Evolutionary conservation across 306 rosid species (phyloP).

Genomic region (Quercus suber): DNA sequence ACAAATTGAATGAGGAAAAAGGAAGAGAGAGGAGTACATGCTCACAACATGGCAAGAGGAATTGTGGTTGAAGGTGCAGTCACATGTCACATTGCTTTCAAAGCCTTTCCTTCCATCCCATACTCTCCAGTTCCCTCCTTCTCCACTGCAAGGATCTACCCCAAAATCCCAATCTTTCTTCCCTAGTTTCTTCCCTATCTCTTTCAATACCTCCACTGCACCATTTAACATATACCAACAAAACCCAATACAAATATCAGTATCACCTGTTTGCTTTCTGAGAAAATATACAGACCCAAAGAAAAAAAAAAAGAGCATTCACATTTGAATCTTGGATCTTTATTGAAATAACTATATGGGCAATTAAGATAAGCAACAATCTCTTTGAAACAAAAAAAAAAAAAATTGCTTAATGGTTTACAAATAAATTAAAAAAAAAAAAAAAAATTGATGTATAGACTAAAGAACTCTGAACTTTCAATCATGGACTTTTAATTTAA

Average conservation of each 20-base stretch:
- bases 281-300: not conserved
- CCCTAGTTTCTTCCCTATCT: constrained; percentile 72
- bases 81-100: constrained; percentile 53
- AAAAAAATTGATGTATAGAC: too few species aligned
- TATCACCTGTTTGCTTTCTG: not conserved
- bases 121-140: constrained; percentile 68
- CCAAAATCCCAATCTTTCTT: constrained; percentile 86
- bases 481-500: not conserved
- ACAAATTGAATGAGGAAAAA: not conserved
- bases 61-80: constrained; percentile 59
- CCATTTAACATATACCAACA: constrained; percentile 3
- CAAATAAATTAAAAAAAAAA: too few species aligned
- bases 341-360: not conserved
- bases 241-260: not conserved
- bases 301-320: not conserved
- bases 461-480: not conserved
- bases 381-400: not conserved
- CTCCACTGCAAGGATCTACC: constrained; percentile 69
- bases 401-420: too few species aligned
- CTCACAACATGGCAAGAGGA: constrained; percentile 78
- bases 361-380: not conserved
- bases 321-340: not conserved
- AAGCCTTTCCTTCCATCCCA: constrained; percentile 41
- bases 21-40: constrained; percentile 42
- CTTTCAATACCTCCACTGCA: constrained; percentile 68